Percentiles rank a stretch among this genome's conserved stretches.
phyloP scores from a whole-genome alignment of 2,329 filamentous ascomycete genomes.

The Thermomyces lanuginosus region DNA sequence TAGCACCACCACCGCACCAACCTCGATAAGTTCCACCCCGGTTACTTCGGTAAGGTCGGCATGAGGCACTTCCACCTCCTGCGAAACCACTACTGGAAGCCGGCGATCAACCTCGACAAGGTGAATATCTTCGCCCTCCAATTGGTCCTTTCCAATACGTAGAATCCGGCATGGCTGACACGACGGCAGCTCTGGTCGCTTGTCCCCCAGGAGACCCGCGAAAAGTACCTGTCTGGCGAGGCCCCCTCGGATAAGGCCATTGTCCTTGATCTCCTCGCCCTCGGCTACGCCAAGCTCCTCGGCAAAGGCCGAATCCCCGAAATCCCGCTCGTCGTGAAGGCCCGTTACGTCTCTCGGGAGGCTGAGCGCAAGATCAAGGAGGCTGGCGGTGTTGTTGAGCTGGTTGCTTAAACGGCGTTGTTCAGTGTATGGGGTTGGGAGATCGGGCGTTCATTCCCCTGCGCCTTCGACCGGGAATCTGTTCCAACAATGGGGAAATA shows the following conservation, averaged over 20 bases:
- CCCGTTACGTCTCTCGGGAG: conserved; percentile 86
- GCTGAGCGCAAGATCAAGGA: conserved; percentile 99
- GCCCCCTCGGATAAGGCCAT: conserved; percentile 78
- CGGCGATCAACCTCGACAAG: conserved; percentile 97
- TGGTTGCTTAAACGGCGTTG: conserved; percentile 56
- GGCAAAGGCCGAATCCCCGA: conserved; percentile 94
- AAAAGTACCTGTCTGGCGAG: conserved; percentile 66
- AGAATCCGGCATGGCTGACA: conserved; percentile 3
- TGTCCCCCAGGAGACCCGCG: conserved; percentile 80
- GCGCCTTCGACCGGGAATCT: too few relatives aligned
- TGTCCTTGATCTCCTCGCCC: conserved; percentile 90
- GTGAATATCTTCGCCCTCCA: conserved; percentile 34
- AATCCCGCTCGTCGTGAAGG: conserved; percentile 85
- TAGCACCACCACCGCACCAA: conserved; percentile 94
- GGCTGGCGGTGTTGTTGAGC: conserved; percentile 87
- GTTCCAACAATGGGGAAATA: too few relatives aligned
- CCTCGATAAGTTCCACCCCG: conserved; percentile 85
- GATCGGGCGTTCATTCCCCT: too few relatives aligned
- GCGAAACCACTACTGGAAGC: conserved; percentile 95
- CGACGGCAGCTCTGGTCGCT: conserved; percentile 71
- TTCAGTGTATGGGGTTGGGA: too few relatives aligned
- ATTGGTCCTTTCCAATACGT: too few relatives aligned
- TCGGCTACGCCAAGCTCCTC: conserved; percentile 97
- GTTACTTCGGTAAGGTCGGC: conserved; percentile 98
- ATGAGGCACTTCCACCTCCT: conserved; percentile 96